phyloP scores from a whole-genome alignment of 768 basidiomycete genomes.

The Gymnopilus junonius region DNA sequence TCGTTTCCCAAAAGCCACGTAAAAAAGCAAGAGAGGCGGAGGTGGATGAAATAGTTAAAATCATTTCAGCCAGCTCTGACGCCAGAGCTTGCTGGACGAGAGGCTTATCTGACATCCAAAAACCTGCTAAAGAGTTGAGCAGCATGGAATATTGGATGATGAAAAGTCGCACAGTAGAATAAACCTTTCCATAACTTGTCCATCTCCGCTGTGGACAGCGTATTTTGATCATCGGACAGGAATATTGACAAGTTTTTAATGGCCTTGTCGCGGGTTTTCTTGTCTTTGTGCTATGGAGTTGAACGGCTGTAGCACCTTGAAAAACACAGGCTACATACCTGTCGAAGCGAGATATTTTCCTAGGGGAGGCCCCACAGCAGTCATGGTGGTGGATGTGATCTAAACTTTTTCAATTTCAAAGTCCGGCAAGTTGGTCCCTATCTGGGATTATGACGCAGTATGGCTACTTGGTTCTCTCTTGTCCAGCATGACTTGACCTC shows the following conservation, averaged over 20 bases:
- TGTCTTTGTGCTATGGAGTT: slow-evolving; percentile 58
- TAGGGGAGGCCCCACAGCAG: slow-evolving; percentile 60
- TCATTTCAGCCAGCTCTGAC: slow-evolving; percentile 78
- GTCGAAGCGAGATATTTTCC: slow-evolving; percentile 94
- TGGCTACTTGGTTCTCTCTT: not conserved
- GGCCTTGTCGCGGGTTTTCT: slow-evolving; percentile 91
- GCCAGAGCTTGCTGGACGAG: slow-evolving; percentile 94
- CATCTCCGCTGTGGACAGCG: slow-evolving; percentile 76
- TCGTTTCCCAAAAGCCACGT: slow-evolving; percentile 89
- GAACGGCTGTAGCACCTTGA: not conserved
- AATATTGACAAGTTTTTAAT: slow-evolving; percentile 79
- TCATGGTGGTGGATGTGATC: slow-evolving; percentile 31
- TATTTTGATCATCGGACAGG: slow-evolving; percentile 70
- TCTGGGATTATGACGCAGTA: not conserved
- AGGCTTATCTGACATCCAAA: slow-evolving; percentile 99
- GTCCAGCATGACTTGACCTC: slow-evolving; percentile 19
- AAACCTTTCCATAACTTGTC: slow-evolving; percentile 96
- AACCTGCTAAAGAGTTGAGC: slow-evolving; percentile 57
- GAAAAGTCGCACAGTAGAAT: slow-evolving; percentile 78
- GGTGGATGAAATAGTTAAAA: slow-evolving; percentile 67
- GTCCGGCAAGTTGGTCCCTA: slow-evolving; percentile 21
- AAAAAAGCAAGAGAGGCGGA: slow-evolving; percentile 75
- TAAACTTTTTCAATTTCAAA: slow-evolving; percentile 33
- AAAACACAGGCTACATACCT: slow-evolving; percentile 52
- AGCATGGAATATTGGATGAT: not conserved